Percentiles rank a stretch among this genome's conserved stretches.
Evolutionary conservation across 768 basidiomycete species (phyloP).

Genomic region (Termitomyces sp.): DNA sequence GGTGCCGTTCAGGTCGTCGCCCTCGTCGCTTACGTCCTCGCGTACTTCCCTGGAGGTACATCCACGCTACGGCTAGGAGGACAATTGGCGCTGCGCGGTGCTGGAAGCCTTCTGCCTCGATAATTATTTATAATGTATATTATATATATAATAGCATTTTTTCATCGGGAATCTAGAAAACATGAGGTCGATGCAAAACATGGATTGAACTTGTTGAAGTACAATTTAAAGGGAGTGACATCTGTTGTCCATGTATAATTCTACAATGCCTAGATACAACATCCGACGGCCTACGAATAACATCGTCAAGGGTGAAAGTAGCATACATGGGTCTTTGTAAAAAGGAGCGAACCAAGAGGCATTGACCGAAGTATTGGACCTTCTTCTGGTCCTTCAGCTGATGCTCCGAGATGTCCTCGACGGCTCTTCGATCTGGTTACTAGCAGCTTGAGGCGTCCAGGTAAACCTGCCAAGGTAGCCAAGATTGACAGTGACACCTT

Average conservation of each 20-base stretch:
- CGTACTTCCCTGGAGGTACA: constrained; percentile 91
- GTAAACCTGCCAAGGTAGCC: neutral
- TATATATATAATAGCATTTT: neutral
- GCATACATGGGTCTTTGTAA: neutral
- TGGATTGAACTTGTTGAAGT: neutral
- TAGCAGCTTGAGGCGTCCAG: neutral
- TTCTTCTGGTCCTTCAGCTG: neutral
- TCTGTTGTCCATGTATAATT: neutral
- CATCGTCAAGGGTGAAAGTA: neutral
- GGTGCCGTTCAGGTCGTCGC: constrained; percentile 84
- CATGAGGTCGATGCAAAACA: neutral
- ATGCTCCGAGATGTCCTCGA: neutral
- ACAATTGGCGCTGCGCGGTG: constrained; percentile 78
- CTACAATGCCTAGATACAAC: neutral
- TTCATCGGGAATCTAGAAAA: neutral
- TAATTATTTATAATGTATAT: constrained; percentile 21
- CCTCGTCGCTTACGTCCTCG: constrained; percentile 83
- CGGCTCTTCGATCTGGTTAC: neutral
- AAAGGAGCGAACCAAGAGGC: neutral
- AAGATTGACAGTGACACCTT: neutral
- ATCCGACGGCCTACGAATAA: neutral
- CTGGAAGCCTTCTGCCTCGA: constrained; percentile 76
- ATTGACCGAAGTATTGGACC: neutral
- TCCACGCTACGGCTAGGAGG: constrained; percentile 79
- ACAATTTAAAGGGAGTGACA: neutral